A percentile compares a stretch with the other conserved stretches of the same genome.
Conservation (phyloP, 495 filamentous ascomycete species). For the Neurospora pannonica region DNA sequence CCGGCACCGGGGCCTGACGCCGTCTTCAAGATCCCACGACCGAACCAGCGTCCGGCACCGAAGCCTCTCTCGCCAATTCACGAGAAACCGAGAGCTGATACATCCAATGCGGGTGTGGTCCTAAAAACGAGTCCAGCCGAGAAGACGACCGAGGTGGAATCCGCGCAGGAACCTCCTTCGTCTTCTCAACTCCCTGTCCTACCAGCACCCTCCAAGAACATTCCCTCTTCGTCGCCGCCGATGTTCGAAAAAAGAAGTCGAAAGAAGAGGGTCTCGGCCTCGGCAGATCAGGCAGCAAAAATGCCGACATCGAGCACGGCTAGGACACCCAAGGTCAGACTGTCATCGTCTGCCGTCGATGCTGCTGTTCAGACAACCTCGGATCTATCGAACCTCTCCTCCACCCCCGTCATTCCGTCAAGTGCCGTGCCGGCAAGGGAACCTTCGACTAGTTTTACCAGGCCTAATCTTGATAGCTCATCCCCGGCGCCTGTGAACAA, state of each 20-base stretch:
- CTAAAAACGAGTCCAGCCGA: conserved; percentile 32
- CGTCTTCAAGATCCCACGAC: conserved; percentile 2
- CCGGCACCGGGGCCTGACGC: conserved; percentile 1
- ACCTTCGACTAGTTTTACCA: not conserved
- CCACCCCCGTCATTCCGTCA: conserved; percentile 26
- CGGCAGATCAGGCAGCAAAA: not conserved
- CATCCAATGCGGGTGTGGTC: conserved; percentile 20
- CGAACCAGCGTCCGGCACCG: not conserved
- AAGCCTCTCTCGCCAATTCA: not conserved
- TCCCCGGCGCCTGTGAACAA: conserved; percentile 22
- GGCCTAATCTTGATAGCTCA: conserved; percentile 9
- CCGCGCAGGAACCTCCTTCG: not conserved
- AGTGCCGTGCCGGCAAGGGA: conserved; percentile 18
- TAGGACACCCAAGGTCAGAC: not conserved
- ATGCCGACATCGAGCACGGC: not conserved
- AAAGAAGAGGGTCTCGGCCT: not conserved
- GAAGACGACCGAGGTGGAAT: not conserved
- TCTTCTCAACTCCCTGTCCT: not conserved
- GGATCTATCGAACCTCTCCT: conserved; percentile 12
- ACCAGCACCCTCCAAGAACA: not conserved
- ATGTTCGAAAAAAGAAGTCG: not conserved
- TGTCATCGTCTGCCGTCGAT: not conserved
- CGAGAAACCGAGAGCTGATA: not conserved
- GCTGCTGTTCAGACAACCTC: not conserved
- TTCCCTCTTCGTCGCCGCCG: not conserved